phyloP scores from a whole-genome alignment of 768 basidiomycete genomes.

The Flagelloscypha sp. region DNA sequence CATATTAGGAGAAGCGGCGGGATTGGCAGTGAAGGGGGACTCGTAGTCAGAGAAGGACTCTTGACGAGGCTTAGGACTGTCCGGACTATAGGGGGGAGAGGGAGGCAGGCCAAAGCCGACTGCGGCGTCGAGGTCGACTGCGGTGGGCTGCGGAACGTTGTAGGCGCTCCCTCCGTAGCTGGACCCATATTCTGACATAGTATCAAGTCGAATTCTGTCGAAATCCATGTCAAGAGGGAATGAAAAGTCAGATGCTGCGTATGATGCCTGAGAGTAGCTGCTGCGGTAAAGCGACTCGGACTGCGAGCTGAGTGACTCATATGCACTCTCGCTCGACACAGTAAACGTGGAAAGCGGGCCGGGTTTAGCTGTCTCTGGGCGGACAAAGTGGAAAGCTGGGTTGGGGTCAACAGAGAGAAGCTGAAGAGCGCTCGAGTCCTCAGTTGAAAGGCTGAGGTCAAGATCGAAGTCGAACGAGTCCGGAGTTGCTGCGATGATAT shows the following conservation, averaged over 20 bases:
- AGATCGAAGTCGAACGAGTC: conserved; percentile 82
- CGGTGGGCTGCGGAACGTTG: conserved; percentile 20
- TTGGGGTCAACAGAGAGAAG: conserved; percentile 56
- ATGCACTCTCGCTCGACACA: conserved; percentile 68
- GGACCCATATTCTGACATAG: conserved; percentile 45
- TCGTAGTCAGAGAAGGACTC: conserved; percentile 59
- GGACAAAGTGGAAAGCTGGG: conserved; percentile 56
- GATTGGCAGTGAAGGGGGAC: conserved; percentile 31
- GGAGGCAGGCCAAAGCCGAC: conserved; percentile 53
- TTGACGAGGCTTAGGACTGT: conserved; percentile 24
- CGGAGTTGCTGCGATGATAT: conserved; percentile 69
- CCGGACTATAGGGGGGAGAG: conserved; percentile 48
- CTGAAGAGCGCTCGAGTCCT: conserved; percentile 56
- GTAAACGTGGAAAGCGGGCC: conserved; percentile 76
- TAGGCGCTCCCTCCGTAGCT: conserved; percentile 20
- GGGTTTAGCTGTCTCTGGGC: conserved; percentile 54
- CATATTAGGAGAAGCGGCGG: conserved; percentile 49
- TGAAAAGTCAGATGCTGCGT: conserved; percentile 42
- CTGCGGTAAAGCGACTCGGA: conserved; percentile 68
- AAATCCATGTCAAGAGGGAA: conserved; percentile 71
- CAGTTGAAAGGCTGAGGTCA: conserved; percentile 59
- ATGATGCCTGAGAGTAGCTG: conserved; percentile 50
- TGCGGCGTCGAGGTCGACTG: conserved; percentile 43
- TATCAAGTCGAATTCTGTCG: conserved; percentile 47
- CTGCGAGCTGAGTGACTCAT: conserved; percentile 58